Evolutionary conservation across 352 stramenopile genomes (phyloP).

Genomic region (Phytophthora citrophthora): DNA sequence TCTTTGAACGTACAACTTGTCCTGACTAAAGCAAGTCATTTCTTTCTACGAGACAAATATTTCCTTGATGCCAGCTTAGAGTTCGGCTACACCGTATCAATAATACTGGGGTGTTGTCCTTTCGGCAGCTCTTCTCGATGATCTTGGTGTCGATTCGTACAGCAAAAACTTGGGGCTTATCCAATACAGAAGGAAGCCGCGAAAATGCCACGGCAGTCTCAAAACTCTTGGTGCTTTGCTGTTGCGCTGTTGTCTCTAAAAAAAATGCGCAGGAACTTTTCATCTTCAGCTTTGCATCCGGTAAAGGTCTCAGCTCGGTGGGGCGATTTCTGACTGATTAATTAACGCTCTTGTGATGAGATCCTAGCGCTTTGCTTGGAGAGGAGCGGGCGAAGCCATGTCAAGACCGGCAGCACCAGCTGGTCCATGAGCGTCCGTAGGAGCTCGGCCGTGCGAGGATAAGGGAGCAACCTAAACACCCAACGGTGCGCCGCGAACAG

Average conservation of each 20-base stretch:
- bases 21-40: conserved; percentile 3
- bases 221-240: conserved; percentile 24
- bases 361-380: conserved; percentile 22
- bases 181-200: conserved; percentile 29
- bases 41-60: too few relatives aligned
- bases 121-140: conserved; percentile 22
- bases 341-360: conserved; percentile 1
- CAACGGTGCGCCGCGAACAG: conserved; percentile 61
- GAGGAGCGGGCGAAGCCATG: conserved; percentile 27
- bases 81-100: not conserved
- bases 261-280: conserved; percentile 14
- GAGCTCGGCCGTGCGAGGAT: conserved; percentile 42
- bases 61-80: not conserved
- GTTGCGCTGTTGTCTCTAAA: conserved; percentile 18
- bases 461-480: conserved; percentile 59
- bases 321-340: conserved; percentile 8
- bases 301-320: conserved; percentile 30
- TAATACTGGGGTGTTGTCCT: not conserved
- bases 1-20: conserved; percentile 8
- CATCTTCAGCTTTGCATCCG: conserved; percentile 27
- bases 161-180: conserved; percentile 33
- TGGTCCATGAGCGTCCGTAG: conserved; percentile 55
- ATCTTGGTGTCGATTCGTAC: conserved; percentile 29
- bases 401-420: conserved; percentile 53
- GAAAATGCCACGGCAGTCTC: conserved; percentile 23